Conservation (phyloP, 2,329 filamentous ascomycete genomes). For the Trichoderma endophyticum region DNA sequence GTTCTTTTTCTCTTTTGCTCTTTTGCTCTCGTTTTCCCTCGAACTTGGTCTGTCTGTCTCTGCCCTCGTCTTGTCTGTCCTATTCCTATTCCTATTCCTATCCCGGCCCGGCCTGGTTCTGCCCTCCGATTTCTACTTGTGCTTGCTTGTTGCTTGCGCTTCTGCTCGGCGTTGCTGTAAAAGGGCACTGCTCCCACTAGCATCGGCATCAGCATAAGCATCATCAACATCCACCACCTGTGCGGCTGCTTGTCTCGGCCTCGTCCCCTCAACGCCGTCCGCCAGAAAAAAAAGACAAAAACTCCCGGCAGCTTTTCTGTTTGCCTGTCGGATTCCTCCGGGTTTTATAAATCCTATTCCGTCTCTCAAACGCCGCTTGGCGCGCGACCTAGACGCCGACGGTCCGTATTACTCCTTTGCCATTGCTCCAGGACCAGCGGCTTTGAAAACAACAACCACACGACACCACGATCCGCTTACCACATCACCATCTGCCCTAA, state of each 20-base stretch:
- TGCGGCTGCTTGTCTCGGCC: background rate
- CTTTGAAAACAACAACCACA: background rate
- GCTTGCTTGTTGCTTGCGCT: background rate
- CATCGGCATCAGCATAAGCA: background rate
- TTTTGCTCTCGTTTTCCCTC: background rate
- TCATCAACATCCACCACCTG: background rate
- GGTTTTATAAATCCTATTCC: background rate
- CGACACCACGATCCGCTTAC: background rate
- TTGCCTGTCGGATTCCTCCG: background rate
- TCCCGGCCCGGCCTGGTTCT: background rate
- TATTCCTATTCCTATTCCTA: background rate
- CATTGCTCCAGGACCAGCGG: background rate
- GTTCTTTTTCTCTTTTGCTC: background rate
- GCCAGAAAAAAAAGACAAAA: background rate
- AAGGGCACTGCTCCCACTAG: background rate
- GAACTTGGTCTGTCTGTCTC: background rate
- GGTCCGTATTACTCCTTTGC: constrained; percentile 2
- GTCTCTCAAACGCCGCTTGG: background rate
- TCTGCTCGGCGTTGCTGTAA: background rate
- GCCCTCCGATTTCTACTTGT: background rate
- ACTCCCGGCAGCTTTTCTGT: background rate
- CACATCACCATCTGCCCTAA: background rate
- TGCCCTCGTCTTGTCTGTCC: background rate
- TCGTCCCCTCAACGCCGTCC: background rate
- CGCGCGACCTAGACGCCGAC: constrained; percentile 9